Evolutionary conservation across 768 basidiomycete species (phyloP).

Genomic region (Panaeolus cyanescens): DNA sequence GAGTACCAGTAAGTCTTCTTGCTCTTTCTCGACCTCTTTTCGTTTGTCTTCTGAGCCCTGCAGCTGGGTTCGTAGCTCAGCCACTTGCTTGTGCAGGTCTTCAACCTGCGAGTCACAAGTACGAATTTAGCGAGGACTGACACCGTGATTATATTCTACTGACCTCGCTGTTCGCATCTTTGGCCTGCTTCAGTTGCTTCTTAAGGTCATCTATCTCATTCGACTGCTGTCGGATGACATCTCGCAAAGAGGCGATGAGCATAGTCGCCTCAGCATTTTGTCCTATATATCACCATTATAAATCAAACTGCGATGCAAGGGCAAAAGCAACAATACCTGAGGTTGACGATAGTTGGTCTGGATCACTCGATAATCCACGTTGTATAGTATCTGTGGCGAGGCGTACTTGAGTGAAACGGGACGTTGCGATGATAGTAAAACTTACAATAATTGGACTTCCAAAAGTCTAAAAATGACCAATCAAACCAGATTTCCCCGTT

Average conservation of each 20-base stretch:
- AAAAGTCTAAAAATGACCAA: constrained; percentile 97
- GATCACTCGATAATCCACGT: constrained; percentile 69
- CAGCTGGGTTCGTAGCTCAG: constrained; percentile 48
- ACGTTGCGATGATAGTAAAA: background rate
- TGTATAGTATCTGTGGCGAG: constrained; percentile 67
- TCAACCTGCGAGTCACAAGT: constrained; percentile 35
- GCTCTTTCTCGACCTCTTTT: constrained; percentile 91
- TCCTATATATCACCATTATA: too few species aligned
- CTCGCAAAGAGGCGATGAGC: constrained; percentile 81
- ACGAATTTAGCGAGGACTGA: background rate
- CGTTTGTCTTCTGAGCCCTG: constrained; percentile 60
- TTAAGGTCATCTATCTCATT: constrained; percentile 75
- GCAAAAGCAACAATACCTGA: constrained; percentile 48
- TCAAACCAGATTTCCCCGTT: constrained; percentile 96
- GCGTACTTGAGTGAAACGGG: background rate
- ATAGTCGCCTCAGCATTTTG: constrained; percentile 77
- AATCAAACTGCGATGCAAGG: too few species aligned
- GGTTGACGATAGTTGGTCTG: constrained; percentile 61
- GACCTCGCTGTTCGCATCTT: constrained; percentile 19
- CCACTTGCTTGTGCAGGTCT: constrained; percentile 47
- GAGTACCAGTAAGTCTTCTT: constrained; percentile 92
- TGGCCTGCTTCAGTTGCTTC: constrained; percentile 50
- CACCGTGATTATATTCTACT: too few species aligned
- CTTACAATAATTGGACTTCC: constrained; percentile 97
- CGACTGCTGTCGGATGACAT: constrained; percentile 81